These are phyloP conservation scores for Talaromyces funiculosus DNA, from an alignment of 2,329 filamentous ascomycete genomes.

Conservation along the genomic window DNA sequence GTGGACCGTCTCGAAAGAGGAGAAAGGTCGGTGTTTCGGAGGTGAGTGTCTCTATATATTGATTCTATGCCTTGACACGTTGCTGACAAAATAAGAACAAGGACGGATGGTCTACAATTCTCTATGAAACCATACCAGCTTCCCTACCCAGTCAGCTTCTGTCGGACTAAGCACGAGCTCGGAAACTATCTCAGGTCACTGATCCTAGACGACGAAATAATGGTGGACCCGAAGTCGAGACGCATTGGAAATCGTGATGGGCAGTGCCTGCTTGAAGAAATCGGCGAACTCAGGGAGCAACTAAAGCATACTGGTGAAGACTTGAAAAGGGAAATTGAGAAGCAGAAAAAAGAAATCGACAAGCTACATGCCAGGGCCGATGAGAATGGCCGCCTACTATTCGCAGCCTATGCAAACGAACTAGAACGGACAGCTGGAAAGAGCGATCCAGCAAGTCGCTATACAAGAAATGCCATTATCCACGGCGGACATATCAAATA, in stretches of 20 bases:
- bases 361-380: no score
- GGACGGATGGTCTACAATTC: not conserved
- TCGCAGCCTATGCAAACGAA: not conserved
- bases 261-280: not conserved
- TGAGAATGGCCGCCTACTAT: not conserved
- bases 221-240: not conserved
- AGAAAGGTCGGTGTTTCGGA: not conserved
- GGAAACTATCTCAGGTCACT: not conserved
- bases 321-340: not conserved
- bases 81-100: not conserved
- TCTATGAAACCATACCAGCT: not conserved
- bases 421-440: not conserved
- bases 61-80: not conserved
- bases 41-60: not conserved
- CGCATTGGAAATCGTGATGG: not conserved
- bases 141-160: not conserved
- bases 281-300: not conserved
- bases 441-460: not conserved
- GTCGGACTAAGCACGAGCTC: not conserved
- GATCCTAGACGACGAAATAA: not conserved
- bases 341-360: not conserved
- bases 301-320: not conserved
- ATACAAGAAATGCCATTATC: not conserved
- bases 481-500: not conserved
- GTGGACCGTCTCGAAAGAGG: conserved; percentile 3